These are phyloP conservation scores for Hypoxylon sp. DNA, from an alignment of 2,329 filamentous ascomycete species.

Conservation along the genomic window DNA sequence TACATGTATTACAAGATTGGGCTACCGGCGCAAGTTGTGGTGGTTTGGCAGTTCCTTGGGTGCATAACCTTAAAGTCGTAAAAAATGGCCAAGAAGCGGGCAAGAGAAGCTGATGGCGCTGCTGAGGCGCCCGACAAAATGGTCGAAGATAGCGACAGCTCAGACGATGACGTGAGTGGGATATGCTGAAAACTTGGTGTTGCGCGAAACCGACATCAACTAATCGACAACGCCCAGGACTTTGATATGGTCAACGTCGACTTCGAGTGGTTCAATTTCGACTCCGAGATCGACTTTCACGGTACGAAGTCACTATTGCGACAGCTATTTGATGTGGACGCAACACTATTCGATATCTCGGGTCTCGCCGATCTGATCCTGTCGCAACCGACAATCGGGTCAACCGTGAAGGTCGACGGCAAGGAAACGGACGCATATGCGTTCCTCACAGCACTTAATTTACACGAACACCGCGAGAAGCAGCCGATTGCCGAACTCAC, in stretches of 20 bases:
- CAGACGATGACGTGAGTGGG: slow-evolving; percentile 66
- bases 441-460: slow-evolving; percentile 89
- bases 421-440: slow-evolving; percentile 94
- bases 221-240: slow-evolving; percentile 69
- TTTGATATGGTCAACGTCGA: slow-evolving; percentile 94
- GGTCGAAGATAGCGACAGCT: slow-evolving; percentile 63
- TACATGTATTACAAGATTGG: neutral
- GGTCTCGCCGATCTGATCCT: slow-evolving; percentile 88
- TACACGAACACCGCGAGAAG: slow-evolving; percentile 83
- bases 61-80: neutral
- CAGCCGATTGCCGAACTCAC: slow-evolving; percentile 79
- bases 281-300: slow-evolving; percentile 91
- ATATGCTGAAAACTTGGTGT: neutral
- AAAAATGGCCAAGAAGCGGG: slow-evolving; percentile 65
- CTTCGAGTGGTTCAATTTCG: slow-evolving; percentile 99
- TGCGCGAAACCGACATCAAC: neutral
- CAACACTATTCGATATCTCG: slow-evolving; percentile 88
- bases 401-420: slow-evolving; percentile 97
- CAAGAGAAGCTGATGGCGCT: slow-evolving; percentile 63
- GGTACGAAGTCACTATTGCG: slow-evolving; percentile 91
- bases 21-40: neutral
- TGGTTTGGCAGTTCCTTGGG: neutral
- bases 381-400: slow-evolving; percentile 88
- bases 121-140: slow-evolving; percentile 65
- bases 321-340: slow-evolving; percentile 92